Evolutionary conservation across 345 rosid species (phyloP).

Genomic region (Eucalyptus sp.): DNA sequence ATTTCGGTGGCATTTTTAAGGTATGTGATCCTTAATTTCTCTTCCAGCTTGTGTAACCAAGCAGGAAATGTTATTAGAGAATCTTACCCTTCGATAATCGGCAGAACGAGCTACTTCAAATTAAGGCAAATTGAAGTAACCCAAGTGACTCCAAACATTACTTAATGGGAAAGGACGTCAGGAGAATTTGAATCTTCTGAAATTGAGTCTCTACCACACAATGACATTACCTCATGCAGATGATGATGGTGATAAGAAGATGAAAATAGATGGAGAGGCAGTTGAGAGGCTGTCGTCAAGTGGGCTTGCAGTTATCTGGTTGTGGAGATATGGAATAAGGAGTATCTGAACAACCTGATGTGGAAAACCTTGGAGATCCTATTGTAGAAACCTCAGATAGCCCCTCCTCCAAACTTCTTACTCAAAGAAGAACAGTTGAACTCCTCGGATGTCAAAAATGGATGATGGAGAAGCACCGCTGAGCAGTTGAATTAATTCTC

Average conservation of each 20-base stretch:
- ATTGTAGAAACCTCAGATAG: conserved; percentile 4
- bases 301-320: conserved; percentile 28
- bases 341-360: conserved; percentile 26
- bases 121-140: conserved; percentile 60
- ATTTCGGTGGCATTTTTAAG: conserved; percentile 46
- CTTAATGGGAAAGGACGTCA: conserved; percentile 71
- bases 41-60: not conserved
- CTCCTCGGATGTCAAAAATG: not conserved
- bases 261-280: conserved; percentile 97
- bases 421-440: not conserved
- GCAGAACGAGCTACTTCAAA: conserved; percentile 79
- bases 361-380: conserved; percentile 11
- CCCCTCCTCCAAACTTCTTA: not conserved
- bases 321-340: conserved; percentile 13
- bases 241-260: conserved; percentile 90
- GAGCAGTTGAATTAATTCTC: conserved; percentile 24
- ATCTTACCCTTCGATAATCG: not conserved
- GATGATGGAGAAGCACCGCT: conserved; percentile 7
- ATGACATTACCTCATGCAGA: conserved; percentile 50
- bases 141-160: conserved; percentile 17
- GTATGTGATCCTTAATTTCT: conserved; percentile 47
- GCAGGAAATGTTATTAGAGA: not conserved
- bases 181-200: conserved; percentile 74
- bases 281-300: conserved; percentile 67
- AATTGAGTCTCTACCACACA: conserved; percentile 67